Percentiles rank a stretch among this genome's conserved stretches.
Conservation (phyloP, 805 yeast species). For the Kluyveromyces nonfermentans region DNA sequence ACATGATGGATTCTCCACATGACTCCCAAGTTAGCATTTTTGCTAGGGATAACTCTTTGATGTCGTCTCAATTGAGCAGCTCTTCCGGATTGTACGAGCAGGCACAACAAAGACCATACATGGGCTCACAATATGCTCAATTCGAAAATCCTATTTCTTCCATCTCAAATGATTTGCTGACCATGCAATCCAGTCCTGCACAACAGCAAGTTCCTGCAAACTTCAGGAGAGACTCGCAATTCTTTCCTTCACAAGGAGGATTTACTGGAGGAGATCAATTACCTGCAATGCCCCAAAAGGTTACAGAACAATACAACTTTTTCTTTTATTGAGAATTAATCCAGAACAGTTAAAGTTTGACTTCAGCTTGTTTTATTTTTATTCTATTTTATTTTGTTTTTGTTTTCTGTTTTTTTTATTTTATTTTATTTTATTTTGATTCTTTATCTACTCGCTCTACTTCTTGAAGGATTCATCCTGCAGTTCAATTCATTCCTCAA, state of each 20-base stretch:
- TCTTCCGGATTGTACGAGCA: slow-evolving; percentile 2
- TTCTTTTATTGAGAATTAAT: not conserved
- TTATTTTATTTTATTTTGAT: not conserved
- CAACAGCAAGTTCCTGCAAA: slow-evolving; percentile 1
- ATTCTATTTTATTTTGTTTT: not conserved
- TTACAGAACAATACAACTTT: slow-evolving; percentile 2
- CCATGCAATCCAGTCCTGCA: slow-evolving; percentile 4
- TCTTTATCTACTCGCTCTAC: not conserved
- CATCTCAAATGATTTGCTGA: slow-evolving; percentile 4
- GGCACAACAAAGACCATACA: slow-evolving; percentile 6
- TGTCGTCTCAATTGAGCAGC: not conserved
- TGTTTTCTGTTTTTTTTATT: not conserved
- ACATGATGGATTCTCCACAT: slow-evolving; percentile 1
- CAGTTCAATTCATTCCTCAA: too few relatives aligned
- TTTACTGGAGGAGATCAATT: not conserved
- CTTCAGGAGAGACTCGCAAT: slow-evolving; percentile 2
- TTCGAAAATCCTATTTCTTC: slow-evolving; percentile 1
- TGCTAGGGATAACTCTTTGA: slow-evolving; percentile 1
- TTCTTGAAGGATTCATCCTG: too few relatives aligned
- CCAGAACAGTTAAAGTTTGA: not conserved
- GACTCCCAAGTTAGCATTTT: slow-evolving; percentile 3
- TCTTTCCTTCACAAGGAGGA: not conserved
- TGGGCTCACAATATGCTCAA: slow-evolving; percentile 1
- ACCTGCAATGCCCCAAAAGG: slow-evolving; percentile 2
- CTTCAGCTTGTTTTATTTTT: not conserved